Evolutionary conservation across 768 basidiomycete species (phyloP), one percentile per base, ranked within the genome.

Genomic region (Leccinellum luteum): DNA sequence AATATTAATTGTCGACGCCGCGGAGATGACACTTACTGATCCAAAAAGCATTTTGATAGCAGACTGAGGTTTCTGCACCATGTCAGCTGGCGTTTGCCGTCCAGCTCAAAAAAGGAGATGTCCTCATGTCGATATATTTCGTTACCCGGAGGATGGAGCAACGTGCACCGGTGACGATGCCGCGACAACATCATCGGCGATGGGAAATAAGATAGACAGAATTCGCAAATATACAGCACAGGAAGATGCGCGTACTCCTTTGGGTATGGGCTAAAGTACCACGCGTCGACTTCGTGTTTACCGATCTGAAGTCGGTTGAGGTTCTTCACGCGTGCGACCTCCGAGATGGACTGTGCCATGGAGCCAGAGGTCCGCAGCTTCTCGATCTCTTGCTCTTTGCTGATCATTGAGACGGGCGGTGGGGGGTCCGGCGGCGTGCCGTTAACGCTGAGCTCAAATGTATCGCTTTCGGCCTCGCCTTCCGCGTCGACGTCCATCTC

Each of bases 181-280:
- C 97, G 87, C 56, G 84, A 82, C 60, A 98, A 82, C 90, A 94
- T 94, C 77, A 95, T 87, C 45, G 82, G 83, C 14, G 93, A 92
- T 30, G 91, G 90, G 75, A 87, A 98, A 78, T 90, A 99, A 34
- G 86, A 88, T 48, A 98, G 82, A 73, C 97, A 99, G 79, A 96
- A 96, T 75, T 99, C 96, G 86, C 97, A 99, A 70, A 99, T 86
- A 80, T 95, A 98, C 47, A 99, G 82, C 60, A 95, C 78, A 19
- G 95, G 94, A 27, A 96, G 85, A 74, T 98, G 92, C 47, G 97
- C 94, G 77, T 92, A 98, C 76, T 98, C 97, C 75, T 92, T 90
- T 12, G 97, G 97, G 76, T 98, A 99, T 23, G 97, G 97, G 67
- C 92, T 94, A 80, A 98, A 98, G 75, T 99, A 99, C 97, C 97